Conservation (phyloP, 768 basidiomycete genomes). For the Hortiboletus campestris region DNA sequence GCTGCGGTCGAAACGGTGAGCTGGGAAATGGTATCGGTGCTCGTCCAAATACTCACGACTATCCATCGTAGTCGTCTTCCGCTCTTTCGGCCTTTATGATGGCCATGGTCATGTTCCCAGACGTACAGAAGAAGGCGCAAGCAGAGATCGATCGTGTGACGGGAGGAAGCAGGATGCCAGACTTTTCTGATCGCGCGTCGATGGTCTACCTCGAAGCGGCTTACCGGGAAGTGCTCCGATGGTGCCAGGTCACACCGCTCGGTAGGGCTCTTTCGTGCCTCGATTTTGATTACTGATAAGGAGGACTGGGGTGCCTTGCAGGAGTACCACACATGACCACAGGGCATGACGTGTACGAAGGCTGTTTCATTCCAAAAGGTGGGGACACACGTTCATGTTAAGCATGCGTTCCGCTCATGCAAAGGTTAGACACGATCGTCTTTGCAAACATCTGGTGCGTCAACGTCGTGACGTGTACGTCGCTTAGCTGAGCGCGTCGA, state of each 20-base stretch:
- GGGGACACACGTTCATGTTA: neutral
- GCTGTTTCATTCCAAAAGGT: slow-evolving; percentile 23
- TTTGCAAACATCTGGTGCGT: slow-evolving; percentile 18
- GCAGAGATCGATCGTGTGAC: slow-evolving; percentile 26
- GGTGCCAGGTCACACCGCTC: slow-evolving; percentile 25
- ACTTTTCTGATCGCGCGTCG: slow-evolving; percentile 20
- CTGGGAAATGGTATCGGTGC: neutral
- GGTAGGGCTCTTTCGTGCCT: slow-evolving; percentile 6
- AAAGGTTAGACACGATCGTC: slow-evolving; percentile 23
- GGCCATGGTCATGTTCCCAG: slow-evolving; percentile 26
- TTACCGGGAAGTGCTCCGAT: slow-evolving; percentile 23
- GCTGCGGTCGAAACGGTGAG: slow-evolving; percentile 25
- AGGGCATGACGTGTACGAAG: slow-evolving; percentile 13
- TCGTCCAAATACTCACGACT: neutral
- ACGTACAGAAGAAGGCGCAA: slow-evolving; percentile 25
- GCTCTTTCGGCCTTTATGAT: slow-evolving; percentile 26
- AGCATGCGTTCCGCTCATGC: neutral
- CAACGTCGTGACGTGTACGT: neutral
- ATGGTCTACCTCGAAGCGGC: slow-evolving; percentile 27
- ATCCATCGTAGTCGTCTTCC: slow-evolving; percentile 17
- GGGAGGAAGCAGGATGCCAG: slow-evolving; percentile 13
- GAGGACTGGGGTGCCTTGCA: neutral
- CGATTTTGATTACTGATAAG: neutral
- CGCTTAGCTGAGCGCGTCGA: neutral
- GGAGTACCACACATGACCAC: slow-evolving; percentile 31